Conservation (phyloP, 495 filamentous ascomycete genomes). For the Friedmanniomyces endolithicus region DNA sequence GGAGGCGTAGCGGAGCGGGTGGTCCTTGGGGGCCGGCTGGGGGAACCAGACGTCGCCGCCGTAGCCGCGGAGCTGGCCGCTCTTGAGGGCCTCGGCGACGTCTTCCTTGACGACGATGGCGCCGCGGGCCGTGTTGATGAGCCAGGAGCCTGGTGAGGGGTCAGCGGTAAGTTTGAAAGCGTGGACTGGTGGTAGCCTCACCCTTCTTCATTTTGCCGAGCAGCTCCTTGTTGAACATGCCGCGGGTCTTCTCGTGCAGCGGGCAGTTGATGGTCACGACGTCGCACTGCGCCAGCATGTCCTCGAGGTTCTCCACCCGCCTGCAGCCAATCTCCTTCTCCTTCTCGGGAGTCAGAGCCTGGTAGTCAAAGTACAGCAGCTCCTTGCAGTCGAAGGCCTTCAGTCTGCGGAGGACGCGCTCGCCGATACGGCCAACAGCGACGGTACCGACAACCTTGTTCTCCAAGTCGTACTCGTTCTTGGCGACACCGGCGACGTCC, state of each 20-base stretch:
- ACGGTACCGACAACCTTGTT: conserved; percentile 96
- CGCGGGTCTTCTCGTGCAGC: conserved; percentile 90
- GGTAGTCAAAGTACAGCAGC: conserved; percentile 98
- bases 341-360: conserved; percentile 71
- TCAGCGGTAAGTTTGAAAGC: background rate
- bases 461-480: conserved; percentile 97
- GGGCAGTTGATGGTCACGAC: conserved; percentile 99
- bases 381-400: conserved; percentile 99
- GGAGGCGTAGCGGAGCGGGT: conserved; percentile 72
- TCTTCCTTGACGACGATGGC: conserved; percentile 99
- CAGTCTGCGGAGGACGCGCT: conserved; percentile 89
- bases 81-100: conserved; percentile 84
- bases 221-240: conserved; percentile 98
- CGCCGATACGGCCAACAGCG: conserved; percentile 91
- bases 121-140: conserved; percentile 95
- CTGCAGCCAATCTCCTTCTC: conserved; percentile 96
- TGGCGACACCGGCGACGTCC: conserved; percentile 90
- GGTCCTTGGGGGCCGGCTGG: conserved; percentile 90
- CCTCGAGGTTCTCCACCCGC: conserved; percentile 75
- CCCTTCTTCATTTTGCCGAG: conserved; percentile 99
- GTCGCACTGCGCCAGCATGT: conserved; percentile 91
- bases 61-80: conserved; percentile 90
- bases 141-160: conserved; percentile 58
- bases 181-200: conserved; percentile 25
- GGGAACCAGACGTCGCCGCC: conserved; percentile 91